A percentile compares a stretch with the other conserved stretches of the same genome.
These are phyloP conservation scores for Solanum tacnaense DNA, from an alignment of 257 asterid species.

Conservation along the genomic window DNA sequence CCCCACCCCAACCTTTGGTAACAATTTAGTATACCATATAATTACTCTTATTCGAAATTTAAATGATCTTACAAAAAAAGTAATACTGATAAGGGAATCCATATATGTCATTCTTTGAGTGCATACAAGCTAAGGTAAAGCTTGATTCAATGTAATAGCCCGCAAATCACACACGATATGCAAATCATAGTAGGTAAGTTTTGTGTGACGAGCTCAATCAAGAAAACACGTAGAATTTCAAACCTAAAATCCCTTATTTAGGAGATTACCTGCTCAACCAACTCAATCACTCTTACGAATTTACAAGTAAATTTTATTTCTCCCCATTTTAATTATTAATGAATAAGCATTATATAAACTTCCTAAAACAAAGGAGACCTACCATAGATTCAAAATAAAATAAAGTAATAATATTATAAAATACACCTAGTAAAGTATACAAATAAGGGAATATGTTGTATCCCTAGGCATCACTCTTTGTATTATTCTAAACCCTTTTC, in stretches of 20 bases:
- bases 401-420: not conserved
- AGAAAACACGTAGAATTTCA: not conserved
- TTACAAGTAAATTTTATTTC: not conserved
- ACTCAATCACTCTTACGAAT: not conserved
- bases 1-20: too few relatives aligned
- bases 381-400: not conserved
- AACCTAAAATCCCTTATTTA: not conserved
- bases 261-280: not conserved
- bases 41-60: too few relatives aligned
- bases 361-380: not conserved
- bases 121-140: not conserved
- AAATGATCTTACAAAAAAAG: too few relatives aligned
- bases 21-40: too few relatives aligned
- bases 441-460: constrained; percentile 23
- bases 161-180: too few relatives aligned
- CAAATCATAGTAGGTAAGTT: not conserved
- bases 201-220: not conserved
- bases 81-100: too few relatives aligned
- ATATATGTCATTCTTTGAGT: too few relatives aligned
- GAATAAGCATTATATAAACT: not conserved
- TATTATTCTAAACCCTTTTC: not conserved
- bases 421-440: constrained; percentile 1
- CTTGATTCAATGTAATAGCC: too few relatives aligned
- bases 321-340: not conserved
- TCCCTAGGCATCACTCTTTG: not conserved